Conservation (phyloP, 2,329 filamentous ascomycete genomes). For the Thelonectria rubi region DNA sequence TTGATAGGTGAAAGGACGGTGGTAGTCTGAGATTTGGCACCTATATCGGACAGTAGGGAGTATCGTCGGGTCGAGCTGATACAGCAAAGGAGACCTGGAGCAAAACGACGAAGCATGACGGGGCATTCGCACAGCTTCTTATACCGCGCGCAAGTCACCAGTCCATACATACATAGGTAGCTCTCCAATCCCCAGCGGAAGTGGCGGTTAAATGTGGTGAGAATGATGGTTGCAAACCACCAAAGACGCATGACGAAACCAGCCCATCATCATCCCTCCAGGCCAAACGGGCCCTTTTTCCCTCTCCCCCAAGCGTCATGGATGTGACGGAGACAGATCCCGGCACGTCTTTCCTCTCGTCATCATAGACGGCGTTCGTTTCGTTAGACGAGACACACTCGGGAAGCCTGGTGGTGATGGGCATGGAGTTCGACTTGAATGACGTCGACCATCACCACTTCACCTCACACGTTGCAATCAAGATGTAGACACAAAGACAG, state of each 20-base stretch:
- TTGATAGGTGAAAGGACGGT: neutral
- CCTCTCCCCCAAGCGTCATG: neutral
- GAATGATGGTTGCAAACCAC: neutral
- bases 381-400: too few species aligned
- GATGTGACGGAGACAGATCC: neutral
- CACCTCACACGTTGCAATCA: too few species aligned
- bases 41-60: too few species aligned
- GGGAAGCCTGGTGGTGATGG: too few species aligned
- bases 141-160: too few species aligned
- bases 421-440: neutral
- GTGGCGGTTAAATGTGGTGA: neutral
- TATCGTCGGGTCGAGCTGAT: too few species aligned
- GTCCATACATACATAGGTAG: too few species aligned
- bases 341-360: neutral
- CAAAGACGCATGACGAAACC: neutral
- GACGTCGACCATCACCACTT: neutral
- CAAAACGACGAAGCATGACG: too few species aligned
- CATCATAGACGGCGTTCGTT: neutral
- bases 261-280: neutral
- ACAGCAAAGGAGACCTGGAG: too few species aligned
- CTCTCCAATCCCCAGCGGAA: neutral
- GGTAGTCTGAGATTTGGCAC: neutral
- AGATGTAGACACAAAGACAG: neutral
- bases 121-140: too few species aligned
- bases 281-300: neutral